Evolutionary conservation across 2,329 filamentous ascomycete genomes (phyloP).

Genomic region (Botrytis hyacinthi): DNA sequence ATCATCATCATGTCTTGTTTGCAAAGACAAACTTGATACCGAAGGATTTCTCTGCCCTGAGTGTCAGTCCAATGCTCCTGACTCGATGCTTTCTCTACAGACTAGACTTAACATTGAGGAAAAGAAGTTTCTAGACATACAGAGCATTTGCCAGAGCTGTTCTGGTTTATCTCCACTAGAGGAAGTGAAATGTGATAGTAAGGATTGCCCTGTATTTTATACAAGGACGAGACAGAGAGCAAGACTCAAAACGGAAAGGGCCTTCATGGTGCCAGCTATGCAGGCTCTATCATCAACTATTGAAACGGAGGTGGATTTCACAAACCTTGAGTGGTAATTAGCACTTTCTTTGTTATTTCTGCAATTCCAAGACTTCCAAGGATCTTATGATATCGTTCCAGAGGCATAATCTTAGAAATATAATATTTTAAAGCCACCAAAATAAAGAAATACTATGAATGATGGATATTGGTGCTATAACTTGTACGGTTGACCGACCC

Average conservation of each 20-base stretch:
- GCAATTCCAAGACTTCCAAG: neutral
- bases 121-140: slow-evolving; percentile 60
- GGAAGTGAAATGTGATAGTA: slow-evolving; percentile 80
- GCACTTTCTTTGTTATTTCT: neutral
- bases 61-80: slow-evolving; percentile 55
- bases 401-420: neutral
- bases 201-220: slow-evolving; percentile 93
- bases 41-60: slow-evolving; percentile 53
- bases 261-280: slow-evolving; percentile 44
- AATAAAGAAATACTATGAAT: neutral
- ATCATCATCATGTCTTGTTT: slow-evolving; percentile 75
- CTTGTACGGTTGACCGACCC: neutral
- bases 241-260: slow-evolving; percentile 42
- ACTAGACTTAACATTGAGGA: slow-evolving; percentile 62
- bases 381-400: neutral
- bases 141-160: slow-evolving; percentile 76
- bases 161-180: slow-evolving; percentile 71
- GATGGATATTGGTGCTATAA: neutral
- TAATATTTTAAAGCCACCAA: neutral
- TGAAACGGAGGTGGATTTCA: slow-evolving; percentile 21
- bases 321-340: slow-evolving; percentile 35
- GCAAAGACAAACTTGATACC: slow-evolving; percentile 49
- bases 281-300: slow-evolving; percentile 40
- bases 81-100: slow-evolving; percentile 64
- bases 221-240: slow-evolving; percentile 63